A percentile compares a stretch with the other conserved stretches of the same genome.
phyloP scores from a whole-genome alignment of 176 grass and related monocot species.

The Tillandsia leiboldiana region DNA sequence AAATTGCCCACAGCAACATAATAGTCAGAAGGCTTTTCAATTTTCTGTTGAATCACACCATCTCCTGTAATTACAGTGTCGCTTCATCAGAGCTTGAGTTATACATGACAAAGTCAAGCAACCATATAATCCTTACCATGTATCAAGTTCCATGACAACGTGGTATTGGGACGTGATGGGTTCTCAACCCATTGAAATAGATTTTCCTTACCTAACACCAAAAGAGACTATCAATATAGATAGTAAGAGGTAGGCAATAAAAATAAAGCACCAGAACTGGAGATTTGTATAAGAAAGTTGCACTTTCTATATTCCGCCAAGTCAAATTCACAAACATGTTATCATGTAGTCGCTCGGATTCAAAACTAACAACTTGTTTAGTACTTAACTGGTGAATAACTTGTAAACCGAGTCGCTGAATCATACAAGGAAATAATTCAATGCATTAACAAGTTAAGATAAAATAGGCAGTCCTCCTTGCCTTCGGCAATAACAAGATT shows the following conservation, averaged over 20 bases:
- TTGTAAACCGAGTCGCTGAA: not conserved
- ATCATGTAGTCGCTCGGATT: not conserved
- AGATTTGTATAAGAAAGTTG: not conserved
- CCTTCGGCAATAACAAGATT: slow-evolving; percentile 47
- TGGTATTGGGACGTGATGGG: slow-evolving; percentile 35
- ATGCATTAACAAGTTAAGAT: not conserved
- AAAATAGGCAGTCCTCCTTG: not conserved
- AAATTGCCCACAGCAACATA: slow-evolving; percentile 51
- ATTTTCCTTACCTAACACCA: slow-evolving; percentile 33
- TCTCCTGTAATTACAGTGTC: slow-evolving; percentile 30
- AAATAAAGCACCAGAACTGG: not conserved
- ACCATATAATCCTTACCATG: slow-evolving; percentile 24
- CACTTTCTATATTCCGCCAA: not conserved
- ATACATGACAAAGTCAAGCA: not conserved
- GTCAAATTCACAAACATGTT: not conserved
- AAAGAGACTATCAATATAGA: not conserved
- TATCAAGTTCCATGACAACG: slow-evolving; percentile 37
- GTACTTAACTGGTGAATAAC: no score
- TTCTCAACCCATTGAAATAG: slow-evolving; percentile 38
- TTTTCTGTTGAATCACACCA: slow-evolving; percentile 32
- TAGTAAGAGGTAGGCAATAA: not conserved
- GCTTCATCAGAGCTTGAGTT: not conserved
- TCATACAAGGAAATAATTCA: not conserved
- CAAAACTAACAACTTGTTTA: not conserved
- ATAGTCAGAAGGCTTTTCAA: slow-evolving; percentile 34